phyloP scores from a whole-genome alignment of 2,329 filamentous ascomycete species.

The Periconia sp. region DNA sequence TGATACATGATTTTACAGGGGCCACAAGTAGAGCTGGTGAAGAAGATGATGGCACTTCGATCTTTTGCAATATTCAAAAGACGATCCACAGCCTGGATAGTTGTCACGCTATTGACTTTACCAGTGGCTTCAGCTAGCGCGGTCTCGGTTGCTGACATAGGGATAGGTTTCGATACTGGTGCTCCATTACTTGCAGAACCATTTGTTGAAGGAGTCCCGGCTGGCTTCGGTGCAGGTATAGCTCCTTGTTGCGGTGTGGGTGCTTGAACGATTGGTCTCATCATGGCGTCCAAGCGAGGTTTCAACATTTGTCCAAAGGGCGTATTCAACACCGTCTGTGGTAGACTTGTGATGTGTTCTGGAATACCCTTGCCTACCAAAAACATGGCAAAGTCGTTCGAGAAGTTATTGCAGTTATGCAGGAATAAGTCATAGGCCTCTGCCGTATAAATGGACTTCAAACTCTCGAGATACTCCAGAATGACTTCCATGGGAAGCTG shows the following conservation, averaged over 20 bases:
- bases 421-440: slow-evolving; percentile 83
- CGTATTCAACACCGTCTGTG: slow-evolving; percentile 79
- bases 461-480: slow-evolving; percentile 81
- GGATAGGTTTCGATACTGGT: slow-evolving; percentile 6
- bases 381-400: slow-evolving; percentile 88
- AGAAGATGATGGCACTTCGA: slow-evolving; percentile 82
- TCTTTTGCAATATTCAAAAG: slow-evolving; percentile 62
- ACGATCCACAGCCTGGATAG: slow-evolving; percentile 60
- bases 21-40: slow-evolving; percentile 83
- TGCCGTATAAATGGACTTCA: slow-evolving; percentile 79
- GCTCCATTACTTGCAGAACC: slow-evolving; percentile 10
- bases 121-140: slow-evolving; percentile 35
- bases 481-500: slow-evolving; percentile 79
- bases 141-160: slow-evolving; percentile 9
- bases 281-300: slow-evolving; percentile 69
- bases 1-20: slow-evolving; percentile 86
- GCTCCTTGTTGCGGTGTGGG: slow-evolving; percentile 43
- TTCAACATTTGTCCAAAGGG: slow-evolving; percentile 87
- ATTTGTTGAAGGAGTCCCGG: slow-evolving; percentile 10
- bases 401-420: slow-evolving; percentile 98
- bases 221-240: background rate
- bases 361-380: slow-evolving; percentile 87
- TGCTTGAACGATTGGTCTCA: slow-evolving; percentile 64
- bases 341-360: slow-evolving; percentile 80
- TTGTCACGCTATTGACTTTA: slow-evolving; percentile 64